Base-by-base conservation (phyloP, 208 protist genomes). In the Wallacemonas sp. region DNA sequence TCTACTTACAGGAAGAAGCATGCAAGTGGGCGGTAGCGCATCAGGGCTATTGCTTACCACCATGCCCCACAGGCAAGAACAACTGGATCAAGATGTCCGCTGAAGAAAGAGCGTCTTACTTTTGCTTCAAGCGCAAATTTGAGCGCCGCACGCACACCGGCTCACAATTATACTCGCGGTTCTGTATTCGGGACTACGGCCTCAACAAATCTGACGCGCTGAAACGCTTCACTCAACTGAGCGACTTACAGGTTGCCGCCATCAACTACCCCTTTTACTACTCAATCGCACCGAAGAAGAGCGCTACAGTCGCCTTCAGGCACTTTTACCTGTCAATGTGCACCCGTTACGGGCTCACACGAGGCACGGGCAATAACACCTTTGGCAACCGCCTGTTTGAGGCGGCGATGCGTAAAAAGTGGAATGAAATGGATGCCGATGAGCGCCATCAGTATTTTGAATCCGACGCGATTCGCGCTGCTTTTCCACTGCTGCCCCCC, bases 231-330 rank as follows among this genome's bases (percentile, higher is more conserved):
- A 22, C 53, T 0, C 22, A 54, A 11, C 79, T 96, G 1, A 79
- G 68, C 6, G 87, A 96, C 21, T 62, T 89, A 47, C 86, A 96
- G 67, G 75, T 77, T 34, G 80, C 84, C 0, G 90, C 90, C 27
- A 45, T 96, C 63, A 77, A 84, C 34, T 96, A 94, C 60, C 88
- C 85, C 28, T 96, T 96, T 47, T 89, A 83, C 44, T 41, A 74
- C 12, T 70, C 82, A 24, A 90, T 96, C 46, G 61, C 79, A 42
- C 64, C 82, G 1, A 33, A 45, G 28, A 36, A 26, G 9, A 51
- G 63, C 8, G 46, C 17, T 3, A n/a, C 22, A 2, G 53, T 70
- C 6, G 72, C 87, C 1, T 96, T 88, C 60, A 71, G 65, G 4
- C 65, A 71, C 12, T 96, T 93, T 73, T 90, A 91, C 60, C 9